phyloP scores from a whole-genome alignment of 2,329 filamentous ascomycete species.

The Pestalotiopsis sp. region DNA sequence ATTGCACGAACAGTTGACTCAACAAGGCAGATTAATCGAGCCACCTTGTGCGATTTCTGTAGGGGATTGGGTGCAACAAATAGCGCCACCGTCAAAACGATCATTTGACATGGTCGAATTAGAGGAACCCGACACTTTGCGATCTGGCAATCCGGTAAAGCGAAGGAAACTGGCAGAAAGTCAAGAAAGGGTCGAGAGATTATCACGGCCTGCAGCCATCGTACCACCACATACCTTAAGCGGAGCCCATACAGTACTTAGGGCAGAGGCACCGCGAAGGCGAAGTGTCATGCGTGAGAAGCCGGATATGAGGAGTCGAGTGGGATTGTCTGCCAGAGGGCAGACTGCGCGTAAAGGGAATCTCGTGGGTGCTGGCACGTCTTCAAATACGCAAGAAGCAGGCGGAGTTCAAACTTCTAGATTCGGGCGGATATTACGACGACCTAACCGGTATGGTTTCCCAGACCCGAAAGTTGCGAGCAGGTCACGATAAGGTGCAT shows the following conservation, averaged over 20 bases:
- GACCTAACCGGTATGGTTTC: neutral
- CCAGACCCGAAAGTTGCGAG: neutral
- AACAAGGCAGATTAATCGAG: neutral
- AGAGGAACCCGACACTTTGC: neutral
- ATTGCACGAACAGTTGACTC: neutral
- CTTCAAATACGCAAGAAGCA: neutral
- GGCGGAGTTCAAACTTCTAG: neutral
- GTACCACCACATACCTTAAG: neutral
- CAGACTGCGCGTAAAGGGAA: neutral
- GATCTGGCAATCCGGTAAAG: neutral
- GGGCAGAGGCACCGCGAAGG: too few relatives aligned
- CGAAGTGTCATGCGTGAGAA: too few relatives aligned
- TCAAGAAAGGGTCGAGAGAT: neutral
- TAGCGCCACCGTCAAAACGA: neutral
- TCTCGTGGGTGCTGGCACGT: neutral
- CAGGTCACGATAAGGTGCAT: neutral
- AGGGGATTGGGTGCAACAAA: neutral
- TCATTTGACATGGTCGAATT: neutral
- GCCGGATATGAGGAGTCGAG: neutral
- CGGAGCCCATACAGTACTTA: neutral
- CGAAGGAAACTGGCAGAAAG: neutral
- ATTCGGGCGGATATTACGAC: neutral
- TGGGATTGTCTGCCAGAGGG: neutral
- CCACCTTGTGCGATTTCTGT: neutral
- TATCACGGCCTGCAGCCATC: neutral